Percentiles rank a stretch among this genome's conserved stretches.
Evolutionary conservation across 148 eudicot genomes (phyloP).

Genomic region (Silene conica): DNA sequence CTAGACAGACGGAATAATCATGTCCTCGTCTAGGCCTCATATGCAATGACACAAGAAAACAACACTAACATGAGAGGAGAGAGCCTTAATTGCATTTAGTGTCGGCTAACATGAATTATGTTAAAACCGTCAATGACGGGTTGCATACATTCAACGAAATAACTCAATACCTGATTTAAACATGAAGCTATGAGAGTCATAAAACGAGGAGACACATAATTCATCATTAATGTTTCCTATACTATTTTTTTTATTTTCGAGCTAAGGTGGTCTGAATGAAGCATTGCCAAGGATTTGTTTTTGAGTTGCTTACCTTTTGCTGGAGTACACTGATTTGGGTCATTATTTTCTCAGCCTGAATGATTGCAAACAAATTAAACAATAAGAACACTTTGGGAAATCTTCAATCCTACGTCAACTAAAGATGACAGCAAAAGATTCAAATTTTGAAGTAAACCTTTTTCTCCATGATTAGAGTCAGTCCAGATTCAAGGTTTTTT

Average conservation of each 20-base stretch:
- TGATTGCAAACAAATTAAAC: constrained; percentile 1
- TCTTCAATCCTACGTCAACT: neutral
- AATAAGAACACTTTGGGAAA: neutral
- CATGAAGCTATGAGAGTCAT: no score
- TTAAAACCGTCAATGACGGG: neutral
- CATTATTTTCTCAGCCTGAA: constrained; percentile 72
- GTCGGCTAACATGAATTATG: neutral
- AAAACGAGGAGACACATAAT: neutral
- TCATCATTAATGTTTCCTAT: neutral
- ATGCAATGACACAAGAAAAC: neutral
- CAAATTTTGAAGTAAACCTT: constrained; percentile 40
- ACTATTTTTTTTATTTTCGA: neutral
- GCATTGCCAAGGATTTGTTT: neutral
- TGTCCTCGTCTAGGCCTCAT: neutral
- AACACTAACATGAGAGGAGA: neutral
- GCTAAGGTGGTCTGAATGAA: no score
- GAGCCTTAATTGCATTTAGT: neutral
- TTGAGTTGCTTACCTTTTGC: constrained; percentile 52
- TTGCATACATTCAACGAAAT: neutral
- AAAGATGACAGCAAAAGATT: neutral
- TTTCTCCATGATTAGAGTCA: constrained; percentile 62
- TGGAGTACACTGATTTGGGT: constrained; percentile 63
- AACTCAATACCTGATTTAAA: no score
- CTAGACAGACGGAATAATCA: neutral
- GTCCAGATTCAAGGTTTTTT: constrained; percentile 71